Evolutionary conservation across 169 alveolate genomes (phyloP), one percentile per base, ranked within the genome.

Genomic region (Eimeria falciformis): DNA sequence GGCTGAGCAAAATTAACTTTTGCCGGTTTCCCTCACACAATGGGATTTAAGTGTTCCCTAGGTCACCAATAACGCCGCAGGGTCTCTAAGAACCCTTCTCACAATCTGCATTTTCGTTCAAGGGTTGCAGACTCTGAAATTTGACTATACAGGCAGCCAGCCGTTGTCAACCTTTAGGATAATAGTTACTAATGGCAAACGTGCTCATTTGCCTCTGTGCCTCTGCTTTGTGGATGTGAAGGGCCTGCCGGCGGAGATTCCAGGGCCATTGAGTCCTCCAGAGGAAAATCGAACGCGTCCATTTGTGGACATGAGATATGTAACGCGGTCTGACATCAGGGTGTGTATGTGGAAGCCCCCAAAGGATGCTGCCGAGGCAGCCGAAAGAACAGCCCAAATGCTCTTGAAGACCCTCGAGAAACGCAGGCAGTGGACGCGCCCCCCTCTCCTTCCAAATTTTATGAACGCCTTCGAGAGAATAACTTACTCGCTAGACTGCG

Each of bases 261-360:
- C 14, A 14, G 18, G 14, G 43, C 45, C 73, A 33, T 43, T 40
- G 27, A 23, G 33, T 4, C 25, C 68, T 17, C 40, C 33, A 14
- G 11, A 75, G 5, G 47, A 29, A 46, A 65, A 21, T 21, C 53
- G 14, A 43, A 45, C 85, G n/a, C 66, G 66, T n/a, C 85, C 85
- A n/a, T n/a, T 23, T 50, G 11, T 78, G 23, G 17, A 47, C 66
- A 23, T 79, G 88, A 17, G 53, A 3, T 29, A 50, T 29, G 88
- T 79, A 21, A 53, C 88, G 29, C 21, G 9, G 18, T 9, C 88
- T 3, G 73, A 79, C 37, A 71, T 79, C 47, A 29, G 46, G 5
- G 62, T 79, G 29, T 79, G 88, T 71, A 79, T 79, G 40, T 79
- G 88, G 88, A 79, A 53, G 11, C 55, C 88, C 29, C 88, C 88